These are phyloP conservation scores for Phytophthora cryptogea DNA, from an alignment of 352 stramenopile species.

Conservation along the genomic window DNA sequence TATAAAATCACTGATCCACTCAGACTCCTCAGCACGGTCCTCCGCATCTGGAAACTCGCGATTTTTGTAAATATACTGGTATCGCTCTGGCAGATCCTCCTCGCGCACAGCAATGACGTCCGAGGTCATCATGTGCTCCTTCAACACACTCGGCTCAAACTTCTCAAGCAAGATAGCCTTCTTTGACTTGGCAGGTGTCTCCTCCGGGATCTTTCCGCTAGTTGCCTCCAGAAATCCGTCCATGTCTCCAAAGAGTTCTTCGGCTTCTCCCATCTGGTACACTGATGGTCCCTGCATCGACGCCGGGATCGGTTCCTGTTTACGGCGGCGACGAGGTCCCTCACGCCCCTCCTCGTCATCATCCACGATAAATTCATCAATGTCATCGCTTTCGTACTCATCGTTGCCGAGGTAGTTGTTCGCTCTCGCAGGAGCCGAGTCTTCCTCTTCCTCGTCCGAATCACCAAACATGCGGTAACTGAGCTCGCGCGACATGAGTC, in stretches of 20 bases:
- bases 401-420: constrained; percentile 87
- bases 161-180: constrained; percentile 87
- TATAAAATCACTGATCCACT: constrained; percentile 90
- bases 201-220: constrained; percentile 42
- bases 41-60: constrained; percentile 84
- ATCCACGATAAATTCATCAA: constrained; percentile 91
- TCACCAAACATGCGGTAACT: constrained; percentile 91
- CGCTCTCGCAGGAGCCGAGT: constrained; percentile 61
- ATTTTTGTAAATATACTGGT: constrained; percentile 72
- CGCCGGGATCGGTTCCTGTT: constrained; percentile 65
- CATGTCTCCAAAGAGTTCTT: constrained; percentile 91
- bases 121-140: constrained; percentile 90
- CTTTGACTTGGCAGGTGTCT: constrained; percentile 65
- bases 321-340: constrained; percentile 72
- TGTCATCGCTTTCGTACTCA: constrained; percentile 90
- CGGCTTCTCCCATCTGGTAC: constrained; percentile 91
- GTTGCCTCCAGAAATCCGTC: constrained; percentile 88
- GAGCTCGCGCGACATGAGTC: constrained; percentile 85
- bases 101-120: constrained; percentile 83
- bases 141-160: constrained; percentile 86
- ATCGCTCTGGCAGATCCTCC: constrained; percentile 79
- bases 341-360: constrained; percentile 89
- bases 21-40: constrained; percentile 83
- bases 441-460: constrained; percentile 88
- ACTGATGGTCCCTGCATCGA: constrained; percentile 88